A percentile compares a stretch with the other conserved stretches of the same genome.
Evolutionary conservation across 192 early-diverging fungal genomes (phyloP).

Genomic region (Coemansia sp.): DNA sequence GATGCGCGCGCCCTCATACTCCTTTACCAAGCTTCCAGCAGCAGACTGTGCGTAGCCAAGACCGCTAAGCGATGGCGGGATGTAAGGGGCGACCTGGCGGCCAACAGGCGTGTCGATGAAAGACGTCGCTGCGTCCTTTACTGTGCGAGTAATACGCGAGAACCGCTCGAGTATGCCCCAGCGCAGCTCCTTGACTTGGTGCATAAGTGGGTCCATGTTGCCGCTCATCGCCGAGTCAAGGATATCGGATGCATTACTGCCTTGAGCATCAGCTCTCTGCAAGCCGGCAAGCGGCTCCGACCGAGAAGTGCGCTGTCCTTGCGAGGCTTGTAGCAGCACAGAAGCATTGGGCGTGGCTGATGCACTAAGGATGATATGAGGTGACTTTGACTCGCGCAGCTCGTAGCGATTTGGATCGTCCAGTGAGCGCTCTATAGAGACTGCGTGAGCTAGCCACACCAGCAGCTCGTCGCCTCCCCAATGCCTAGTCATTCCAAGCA

Average conservation of each 20-base stretch:
- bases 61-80: conserved; percentile 58
- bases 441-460: conserved; percentile 56
- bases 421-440: conserved; percentile 52
- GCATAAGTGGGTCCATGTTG: conserved; percentile 53
- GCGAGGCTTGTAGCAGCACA: conserved; percentile 22
- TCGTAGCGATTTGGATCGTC: conserved; percentile 48
- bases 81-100: conserved; percentile 53
- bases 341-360: conserved; percentile 36
- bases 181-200: conserved; percentile 66
- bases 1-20: conserved; percentile 77
- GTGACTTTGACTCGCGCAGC: conserved; percentile 38
- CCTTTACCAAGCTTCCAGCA: conserved; percentile 65
- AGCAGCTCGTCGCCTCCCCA: conserved; percentile 78
- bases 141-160: conserved; percentile 73
- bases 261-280: conserved; percentile 18
- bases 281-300: conserved; percentile 3
- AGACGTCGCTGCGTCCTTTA: conserved; percentile 66
- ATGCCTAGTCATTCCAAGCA: conserved; percentile 47
- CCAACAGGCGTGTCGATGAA: conserved; percentile 57
- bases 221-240: conserved; percentile 44
- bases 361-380: conserved; percentile 44
- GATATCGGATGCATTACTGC: conserved; percentile 12
- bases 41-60: conserved; percentile 60
- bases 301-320: conserved; percentile 5
- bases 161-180: conserved; percentile 80